Conservation (phyloP, 1,284 basidiomycete genomes). For the Trichosporon sp. region DNA sequence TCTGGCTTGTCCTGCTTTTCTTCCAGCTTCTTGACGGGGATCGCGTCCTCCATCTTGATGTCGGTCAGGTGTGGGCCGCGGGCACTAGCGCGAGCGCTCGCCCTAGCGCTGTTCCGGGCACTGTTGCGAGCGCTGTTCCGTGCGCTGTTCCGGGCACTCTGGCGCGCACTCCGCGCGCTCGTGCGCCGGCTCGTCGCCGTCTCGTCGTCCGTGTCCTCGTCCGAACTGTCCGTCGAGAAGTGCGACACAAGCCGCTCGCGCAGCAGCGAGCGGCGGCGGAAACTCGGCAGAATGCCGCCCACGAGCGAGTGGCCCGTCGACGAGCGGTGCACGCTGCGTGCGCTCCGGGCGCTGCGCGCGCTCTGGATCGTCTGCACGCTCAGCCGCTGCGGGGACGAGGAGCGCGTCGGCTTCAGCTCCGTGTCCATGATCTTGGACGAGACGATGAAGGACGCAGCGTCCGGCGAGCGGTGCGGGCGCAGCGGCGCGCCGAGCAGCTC, state of each 20-base stretch:
- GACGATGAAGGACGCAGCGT: slow-evolving; percentile 40
- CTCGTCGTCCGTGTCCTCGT: slow-evolving; percentile 11
- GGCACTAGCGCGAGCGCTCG: neutral
- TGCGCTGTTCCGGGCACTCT: neutral
- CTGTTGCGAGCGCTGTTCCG: neutral
- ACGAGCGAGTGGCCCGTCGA: neutral
- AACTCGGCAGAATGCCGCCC: neutral
- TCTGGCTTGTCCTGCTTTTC: neutral
- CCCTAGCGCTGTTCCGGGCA: neutral
- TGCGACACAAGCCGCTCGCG: slow-evolving; percentile 23
- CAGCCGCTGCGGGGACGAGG: slow-evolving; percentile 24
- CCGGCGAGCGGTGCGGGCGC: slow-evolving; percentile 43
- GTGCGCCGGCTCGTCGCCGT: slow-evolving; percentile 7
- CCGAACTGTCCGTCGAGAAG: slow-evolving; percentile 19
- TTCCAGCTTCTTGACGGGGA: neutral
- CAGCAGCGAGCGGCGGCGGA: slow-evolving; percentile 17
- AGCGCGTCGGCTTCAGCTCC: slow-evolving; percentile 27
- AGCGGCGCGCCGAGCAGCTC: slow-evolving; percentile 26
- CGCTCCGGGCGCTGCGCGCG: neutral
- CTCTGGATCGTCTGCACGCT: slow-evolving; percentile 10
- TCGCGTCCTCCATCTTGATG: neutral
- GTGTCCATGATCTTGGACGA: slow-evolving; percentile 19
- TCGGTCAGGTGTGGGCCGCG: neutral
- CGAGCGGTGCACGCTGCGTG: neutral
- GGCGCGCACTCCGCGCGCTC: neutral